A percentile compares a stretch with the other conserved stretches of the same genome.
Evolutionary conservation across 441 rosid genomes (phyloP).

Genomic region (Aleurites moluccanus): DNA sequence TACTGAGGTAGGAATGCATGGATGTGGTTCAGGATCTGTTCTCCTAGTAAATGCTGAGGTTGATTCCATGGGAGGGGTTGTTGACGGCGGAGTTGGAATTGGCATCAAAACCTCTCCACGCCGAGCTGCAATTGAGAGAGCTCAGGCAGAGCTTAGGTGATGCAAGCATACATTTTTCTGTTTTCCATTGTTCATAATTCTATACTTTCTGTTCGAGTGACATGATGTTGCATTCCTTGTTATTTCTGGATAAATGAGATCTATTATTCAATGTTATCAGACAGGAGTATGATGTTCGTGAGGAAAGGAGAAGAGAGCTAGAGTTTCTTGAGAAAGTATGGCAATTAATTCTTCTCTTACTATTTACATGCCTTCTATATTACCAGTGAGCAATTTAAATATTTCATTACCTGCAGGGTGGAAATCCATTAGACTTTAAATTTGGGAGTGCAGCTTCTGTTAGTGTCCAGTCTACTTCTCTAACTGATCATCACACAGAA

Average conservation of each 20-base stretch:
- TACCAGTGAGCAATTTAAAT: constrained; percentile 18
- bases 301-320: constrained; percentile 92
- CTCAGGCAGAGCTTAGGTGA: constrained; percentile 96
- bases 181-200: constrained; percentile 12
- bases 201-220: constrained; percentile 7
- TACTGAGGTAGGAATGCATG: constrained; percentile 67
- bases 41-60: constrained; percentile 93
- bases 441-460: constrained; percentile 69
- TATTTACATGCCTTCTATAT: constrained; percentile 15
- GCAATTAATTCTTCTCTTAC: constrained; percentile 29
- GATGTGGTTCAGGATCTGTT: constrained; percentile 61
- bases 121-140: constrained; percentile 91
- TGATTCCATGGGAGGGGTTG: constrained; percentile 99
- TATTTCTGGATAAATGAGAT: constrained; percentile 10
- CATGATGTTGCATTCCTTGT: background rate
- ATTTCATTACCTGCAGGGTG: constrained; percentile 66
- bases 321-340: constrained; percentile 99
- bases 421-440: constrained; percentile 98
- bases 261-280: constrained; percentile 44
- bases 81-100: constrained; percentile 89
- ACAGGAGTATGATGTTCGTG: constrained; percentile 98
- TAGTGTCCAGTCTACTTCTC: constrained; percentile 96
- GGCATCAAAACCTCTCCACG: constrained; percentile 91
- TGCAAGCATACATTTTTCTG: constrained; percentile 23
- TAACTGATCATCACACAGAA: constrained; percentile 78